phyloP scores from a whole-genome alignment of 441 rosid genomes.

The Pelargonium myrrhifolium region DNA sequence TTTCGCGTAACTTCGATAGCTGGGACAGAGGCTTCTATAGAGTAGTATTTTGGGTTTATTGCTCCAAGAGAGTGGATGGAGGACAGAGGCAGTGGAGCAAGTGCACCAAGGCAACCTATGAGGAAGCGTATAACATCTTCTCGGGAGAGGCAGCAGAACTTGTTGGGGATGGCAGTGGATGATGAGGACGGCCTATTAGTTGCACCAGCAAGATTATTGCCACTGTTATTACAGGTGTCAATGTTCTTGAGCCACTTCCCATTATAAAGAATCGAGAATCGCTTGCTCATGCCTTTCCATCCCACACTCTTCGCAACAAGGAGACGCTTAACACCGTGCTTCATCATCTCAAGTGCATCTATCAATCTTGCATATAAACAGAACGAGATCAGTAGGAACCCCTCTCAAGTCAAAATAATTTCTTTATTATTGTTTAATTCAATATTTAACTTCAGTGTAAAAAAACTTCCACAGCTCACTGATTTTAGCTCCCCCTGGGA shows the following conservation, averaged over 20 bases:
- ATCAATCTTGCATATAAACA: slow-evolving; percentile 51
- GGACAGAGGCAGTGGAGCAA: slow-evolving; percentile 85
- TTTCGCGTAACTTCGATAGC: slow-evolving; percentile 48
- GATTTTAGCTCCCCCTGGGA: no score
- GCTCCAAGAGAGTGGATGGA: slow-evolving; percentile 64
- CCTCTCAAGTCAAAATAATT: no score
- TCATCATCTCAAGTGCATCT: slow-evolving; percentile 96
- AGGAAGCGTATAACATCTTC: slow-evolving; percentile 88
- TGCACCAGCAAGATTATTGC: slow-evolving; percentile 30
- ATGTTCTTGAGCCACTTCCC: slow-evolving; percentile 90
- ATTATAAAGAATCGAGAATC: slow-evolving; percentile 76
- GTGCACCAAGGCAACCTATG: slow-evolving; percentile 91
- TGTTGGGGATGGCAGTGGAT: slow-evolving; percentile 40
- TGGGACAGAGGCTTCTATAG: slow-evolving; percentile 57
- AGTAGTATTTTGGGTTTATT: slow-evolving; percentile 49
- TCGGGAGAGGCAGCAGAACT: slow-evolving; percentile 87
- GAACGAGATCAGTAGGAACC: slow-evolving; percentile 8
- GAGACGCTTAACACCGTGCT: slow-evolving; percentile 84
- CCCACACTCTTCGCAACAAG: slow-evolving; percentile 60
- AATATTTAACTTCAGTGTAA: no score
- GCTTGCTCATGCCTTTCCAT: slow-evolving; percentile 94
- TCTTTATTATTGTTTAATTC: no score
- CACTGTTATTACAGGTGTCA: slow-evolving; percentile 42
- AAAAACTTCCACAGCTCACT: no score
- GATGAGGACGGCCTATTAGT: slow-evolving; percentile 55